These are phyloP conservation scores for Xylaria multiplex DNA, from an alignment of 2,329 filamentous ascomycete genomes.

Conservation along the genomic window DNA sequence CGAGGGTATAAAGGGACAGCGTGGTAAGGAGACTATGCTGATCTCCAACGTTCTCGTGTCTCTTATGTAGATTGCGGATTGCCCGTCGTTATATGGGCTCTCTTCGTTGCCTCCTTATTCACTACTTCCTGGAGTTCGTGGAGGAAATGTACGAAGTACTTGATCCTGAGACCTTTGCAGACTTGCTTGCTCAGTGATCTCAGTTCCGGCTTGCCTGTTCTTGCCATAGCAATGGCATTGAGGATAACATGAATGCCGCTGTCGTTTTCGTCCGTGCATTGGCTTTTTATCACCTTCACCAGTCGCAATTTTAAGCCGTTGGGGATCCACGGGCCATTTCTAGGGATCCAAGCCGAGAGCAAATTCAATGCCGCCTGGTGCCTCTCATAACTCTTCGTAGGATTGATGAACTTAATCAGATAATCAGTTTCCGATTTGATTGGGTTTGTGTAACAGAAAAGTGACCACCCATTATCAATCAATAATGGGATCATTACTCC, in stretches of 20 bases:
- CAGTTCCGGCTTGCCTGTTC: constrained; percentile 27
- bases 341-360: constrained; percentile 2
- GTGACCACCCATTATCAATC: constrained; percentile 5
- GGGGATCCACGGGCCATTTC: neutral
- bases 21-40: no score
- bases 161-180: constrained; percentile 31
- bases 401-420: constrained; percentile 3
- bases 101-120: constrained; percentile 7
- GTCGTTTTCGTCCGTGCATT: constrained; percentile 4
- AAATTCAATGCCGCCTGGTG: neutral
- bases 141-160: constrained; percentile 32
- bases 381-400: neutral
- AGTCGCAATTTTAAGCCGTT: neutral
- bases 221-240: constrained; percentile 30
- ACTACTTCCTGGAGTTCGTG: constrained; percentile 27
- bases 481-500: constrained; percentile 18
- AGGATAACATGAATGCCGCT: constrained; percentile 34
- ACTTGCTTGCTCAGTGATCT: constrained; percentile 13
- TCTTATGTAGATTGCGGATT: no score
- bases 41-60: neutral
- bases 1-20: no score
- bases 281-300: neutral
- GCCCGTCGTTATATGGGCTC: no score
- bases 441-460: constrained; percentile 21
- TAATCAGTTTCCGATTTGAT: neutral